These are phyloP conservation scores for Camellia oleifera DNA, from an alignment of 179 eudicot genomes.

Conservation along the genomic window DNA sequence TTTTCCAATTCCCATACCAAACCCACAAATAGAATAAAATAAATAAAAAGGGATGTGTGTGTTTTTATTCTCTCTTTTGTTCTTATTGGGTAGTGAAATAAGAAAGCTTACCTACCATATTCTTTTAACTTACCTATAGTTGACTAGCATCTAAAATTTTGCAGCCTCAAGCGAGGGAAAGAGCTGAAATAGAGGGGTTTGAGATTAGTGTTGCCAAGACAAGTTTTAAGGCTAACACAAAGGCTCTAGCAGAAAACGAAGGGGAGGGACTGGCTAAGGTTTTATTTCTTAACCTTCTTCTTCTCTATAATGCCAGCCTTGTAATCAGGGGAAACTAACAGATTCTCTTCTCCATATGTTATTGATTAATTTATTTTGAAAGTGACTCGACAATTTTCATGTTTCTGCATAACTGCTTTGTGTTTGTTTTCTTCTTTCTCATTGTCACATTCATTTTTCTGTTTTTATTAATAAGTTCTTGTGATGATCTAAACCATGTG, in stretches of 20 bases:
- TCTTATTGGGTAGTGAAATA: too few species aligned
- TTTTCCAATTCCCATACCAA: not conserved
- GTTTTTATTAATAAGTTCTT: not conserved
- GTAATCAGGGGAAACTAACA: not conserved
- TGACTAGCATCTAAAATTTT: constrained; percentile 6
- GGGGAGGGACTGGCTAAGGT: constrained; percentile 95
- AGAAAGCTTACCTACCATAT: not conserved
- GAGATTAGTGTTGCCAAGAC: constrained; percentile 69
- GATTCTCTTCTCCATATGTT: not conserved
- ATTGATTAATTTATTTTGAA: too few species aligned
- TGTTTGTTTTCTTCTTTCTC: not conserved
- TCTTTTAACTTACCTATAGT: not conserved
- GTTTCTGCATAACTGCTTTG: not conserved
- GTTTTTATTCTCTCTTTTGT: not conserved
- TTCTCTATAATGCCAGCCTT: not conserved
- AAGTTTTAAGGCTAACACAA: constrained; percentile 90
- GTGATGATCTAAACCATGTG: not conserved
- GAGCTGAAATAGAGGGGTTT: constrained; percentile 78
- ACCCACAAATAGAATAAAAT: not conserved
- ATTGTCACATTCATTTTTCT: too few species aligned
- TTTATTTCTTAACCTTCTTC: not conserved
- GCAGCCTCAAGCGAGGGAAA: constrained; percentile 92
- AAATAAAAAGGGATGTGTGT: not conserved
- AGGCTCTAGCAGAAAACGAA: constrained; percentile 92
- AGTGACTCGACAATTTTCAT: not conserved